Percentiles rank a stretch among this genome's conserved stretches.
Conservation (phyloP, 441 rosid species). For the Lepidium campestre region DNA sequence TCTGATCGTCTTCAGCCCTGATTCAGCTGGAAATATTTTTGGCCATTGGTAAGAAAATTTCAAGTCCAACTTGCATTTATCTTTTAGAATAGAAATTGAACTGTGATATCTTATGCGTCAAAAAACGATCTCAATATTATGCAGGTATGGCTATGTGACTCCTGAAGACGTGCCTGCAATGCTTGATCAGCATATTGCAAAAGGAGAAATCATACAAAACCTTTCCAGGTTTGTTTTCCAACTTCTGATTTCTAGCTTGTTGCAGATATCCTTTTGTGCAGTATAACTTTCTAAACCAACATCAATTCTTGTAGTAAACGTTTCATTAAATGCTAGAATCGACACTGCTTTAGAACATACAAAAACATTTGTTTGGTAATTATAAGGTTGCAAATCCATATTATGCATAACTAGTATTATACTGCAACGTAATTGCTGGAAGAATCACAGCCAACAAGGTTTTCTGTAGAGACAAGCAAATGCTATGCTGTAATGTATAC, state of each 20-base stretch:
- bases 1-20: constrained; percentile 62
- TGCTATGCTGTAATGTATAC: not conserved
- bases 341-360: not conserved
- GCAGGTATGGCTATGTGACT: constrained; percentile 95
- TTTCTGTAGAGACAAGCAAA: not conserved
- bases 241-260: not conserved
- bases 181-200: constrained; percentile 78
- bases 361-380: not conserved
- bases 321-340: not conserved
- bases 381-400: not conserved
- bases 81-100: not conserved
- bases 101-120: not conserved
- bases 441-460: not conserved
- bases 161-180: constrained; percentile 85
- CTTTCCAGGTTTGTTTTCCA: constrained; percentile 66
- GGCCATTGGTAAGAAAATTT: constrained; percentile 71
- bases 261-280: not conserved
- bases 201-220: constrained; percentile 63
- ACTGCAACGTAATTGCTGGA: not conserved
- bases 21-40: constrained; percentile 49
- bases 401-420: not conserved
- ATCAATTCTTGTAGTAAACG: not conserved
- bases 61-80: not conserved
- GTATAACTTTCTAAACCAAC: not conserved
- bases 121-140: not conserved